These are phyloP conservation scores for Cyberlindnera suaveolens DNA, from an alignment of 805 yeast species.

Conservation along the genomic window DNA sequence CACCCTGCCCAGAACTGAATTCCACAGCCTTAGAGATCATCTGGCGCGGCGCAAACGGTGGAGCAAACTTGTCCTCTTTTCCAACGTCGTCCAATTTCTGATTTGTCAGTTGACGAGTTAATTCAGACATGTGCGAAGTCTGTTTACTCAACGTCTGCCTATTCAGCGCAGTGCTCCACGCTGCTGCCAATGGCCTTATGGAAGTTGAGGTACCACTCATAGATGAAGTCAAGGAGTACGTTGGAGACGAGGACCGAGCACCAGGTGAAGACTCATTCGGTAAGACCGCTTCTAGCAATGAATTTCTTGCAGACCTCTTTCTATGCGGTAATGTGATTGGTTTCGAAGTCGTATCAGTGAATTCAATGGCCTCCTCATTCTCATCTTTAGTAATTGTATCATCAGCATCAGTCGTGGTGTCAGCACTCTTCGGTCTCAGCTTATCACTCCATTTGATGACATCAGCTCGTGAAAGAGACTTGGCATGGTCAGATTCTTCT, in stretches of 20 bases:
- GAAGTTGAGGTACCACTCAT: slow-evolving; percentile 12
- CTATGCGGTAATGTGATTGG: slow-evolving; percentile 11
- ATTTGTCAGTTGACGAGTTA: slow-evolving; percentile 22
- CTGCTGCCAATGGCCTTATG: slow-evolving; percentile 11
- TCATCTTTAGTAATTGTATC: slow-evolving; percentile 5
- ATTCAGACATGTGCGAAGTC: slow-evolving; percentile 18
- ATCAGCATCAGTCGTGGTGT: not conserved
- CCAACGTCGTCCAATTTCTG: slow-evolving; percentile 5
- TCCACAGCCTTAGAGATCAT: slow-evolving; percentile 47
- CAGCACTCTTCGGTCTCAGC: slow-evolving; percentile 5
- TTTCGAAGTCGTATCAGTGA: slow-evolving; percentile 11
- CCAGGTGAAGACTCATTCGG: slow-evolving; percentile 16
- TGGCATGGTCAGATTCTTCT: slow-evolving; percentile 12
- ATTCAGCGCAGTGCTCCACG: slow-evolving; percentile 8
- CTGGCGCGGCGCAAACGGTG: slow-evolving; percentile 56
- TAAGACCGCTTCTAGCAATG: slow-evolving; percentile 23
- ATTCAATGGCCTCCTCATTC: slow-evolving; percentile 20
- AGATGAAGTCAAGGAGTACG: slow-evolving; percentile 16
- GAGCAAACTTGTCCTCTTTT: slow-evolving; percentile 7
- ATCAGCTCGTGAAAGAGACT: slow-evolving; percentile 13
- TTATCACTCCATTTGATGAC: slow-evolving; percentile 20
- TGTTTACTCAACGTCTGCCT: slow-evolving; percentile 6
- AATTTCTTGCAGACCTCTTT: slow-evolving; percentile 16
- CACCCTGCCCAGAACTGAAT: slow-evolving; percentile 57
- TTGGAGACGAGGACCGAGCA: slow-evolving; percentile 19